A percentile compares a stretch with the other conserved stretches of the same genome.
Conservation (phyloP, 73 alveolate species). For the Loxodes magnus region DNA sequence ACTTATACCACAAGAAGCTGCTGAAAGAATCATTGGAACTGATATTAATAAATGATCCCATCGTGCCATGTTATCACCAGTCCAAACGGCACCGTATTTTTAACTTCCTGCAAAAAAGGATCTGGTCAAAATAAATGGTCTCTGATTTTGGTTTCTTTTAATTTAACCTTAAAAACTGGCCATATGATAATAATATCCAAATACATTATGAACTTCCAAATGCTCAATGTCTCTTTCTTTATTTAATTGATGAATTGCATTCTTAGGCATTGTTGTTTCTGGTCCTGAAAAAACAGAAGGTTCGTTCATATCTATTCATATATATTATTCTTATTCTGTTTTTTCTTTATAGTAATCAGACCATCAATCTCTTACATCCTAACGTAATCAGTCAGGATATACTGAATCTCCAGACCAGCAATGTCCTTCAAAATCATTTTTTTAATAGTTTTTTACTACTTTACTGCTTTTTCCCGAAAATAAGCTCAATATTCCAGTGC, state of each 20-base stretch:
- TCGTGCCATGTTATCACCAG: conserved; percentile 76
- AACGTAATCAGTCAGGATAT: conserved; percentile 65
- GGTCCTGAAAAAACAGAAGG: conserved; percentile 70
- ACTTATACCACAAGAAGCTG: conserved; percentile 58
- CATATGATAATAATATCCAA: conserved; percentile 60
- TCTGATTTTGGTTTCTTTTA: conserved; percentile 26
- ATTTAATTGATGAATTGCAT: conserved; percentile 31
- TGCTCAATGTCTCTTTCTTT: conserved; percentile 57
- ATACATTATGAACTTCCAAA: conserved; percentile 79
- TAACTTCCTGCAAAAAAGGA: conserved; percentile 81
- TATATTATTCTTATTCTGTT: conserved; percentile 10
- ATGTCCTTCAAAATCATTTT: conserved; percentile 35
- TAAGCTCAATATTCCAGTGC: conserved; percentile 15
- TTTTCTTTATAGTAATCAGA: neutral
- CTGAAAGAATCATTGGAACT: conserved; percentile 57
- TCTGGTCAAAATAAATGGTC: conserved; percentile 68
- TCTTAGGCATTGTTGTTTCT: conserved; percentile 63
- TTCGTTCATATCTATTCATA: conserved; percentile 89
- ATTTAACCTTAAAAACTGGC: conserved; percentile 62
- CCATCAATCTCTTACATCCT: conserved; percentile 23
- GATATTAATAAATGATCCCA: conserved; percentile 67
- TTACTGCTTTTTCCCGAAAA: neutral
- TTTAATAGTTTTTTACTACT: conserved; percentile 10
- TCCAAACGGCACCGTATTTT: conserved; percentile 71
- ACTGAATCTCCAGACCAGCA: conserved; percentile 85